These are phyloP conservation scores for Eudorina sp. DNA, from an alignment of 139 green algal genomes.

Conservation along the genomic window DNA sequence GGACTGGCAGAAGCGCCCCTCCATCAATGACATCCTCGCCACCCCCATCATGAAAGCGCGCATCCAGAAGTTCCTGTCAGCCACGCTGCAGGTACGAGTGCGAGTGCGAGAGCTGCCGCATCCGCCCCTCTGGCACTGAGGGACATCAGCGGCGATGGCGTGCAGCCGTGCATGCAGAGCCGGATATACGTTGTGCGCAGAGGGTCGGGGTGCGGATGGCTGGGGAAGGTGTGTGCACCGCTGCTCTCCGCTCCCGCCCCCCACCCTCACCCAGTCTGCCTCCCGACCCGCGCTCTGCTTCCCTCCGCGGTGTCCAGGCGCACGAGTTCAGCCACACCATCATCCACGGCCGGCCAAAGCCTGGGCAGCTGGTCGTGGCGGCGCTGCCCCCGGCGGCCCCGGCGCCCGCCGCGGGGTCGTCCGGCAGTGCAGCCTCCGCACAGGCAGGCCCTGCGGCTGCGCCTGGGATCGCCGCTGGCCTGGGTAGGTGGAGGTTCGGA, in stretches of 20 bases:
- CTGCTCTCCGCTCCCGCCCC: too few relatives aligned
- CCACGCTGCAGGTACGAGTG: constrained; percentile 65
- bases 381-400: background rate
- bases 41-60: constrained; percentile 69
- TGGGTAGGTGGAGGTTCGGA: background rate
- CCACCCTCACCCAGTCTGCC: too few relatives aligned
- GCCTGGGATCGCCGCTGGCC: background rate
- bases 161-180: too few relatives aligned
- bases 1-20: constrained; percentile 69
- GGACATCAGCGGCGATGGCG: too few relatives aligned
- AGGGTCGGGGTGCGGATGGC: too few relatives aligned
- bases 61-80: constrained; percentile 73
- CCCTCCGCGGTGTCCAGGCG: background rate
- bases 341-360: constrained; percentile 69
- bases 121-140: too few relatives aligned
- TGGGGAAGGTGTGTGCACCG: too few relatives aligned
- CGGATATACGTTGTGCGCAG: too few relatives aligned
- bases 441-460: background rate
- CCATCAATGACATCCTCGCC: constrained; percentile 77
- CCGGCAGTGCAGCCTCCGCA: background rate
- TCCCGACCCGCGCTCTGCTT: too few relatives aligned
- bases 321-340: constrained; percentile 79
- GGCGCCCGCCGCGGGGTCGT: background rate
- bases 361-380: constrained; percentile 67
- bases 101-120: background rate